These are phyloP conservation scores for Flaveria brownii DNA, from an alignment of 129 eudicot genomes.

Conservation along the genomic window DNA sequence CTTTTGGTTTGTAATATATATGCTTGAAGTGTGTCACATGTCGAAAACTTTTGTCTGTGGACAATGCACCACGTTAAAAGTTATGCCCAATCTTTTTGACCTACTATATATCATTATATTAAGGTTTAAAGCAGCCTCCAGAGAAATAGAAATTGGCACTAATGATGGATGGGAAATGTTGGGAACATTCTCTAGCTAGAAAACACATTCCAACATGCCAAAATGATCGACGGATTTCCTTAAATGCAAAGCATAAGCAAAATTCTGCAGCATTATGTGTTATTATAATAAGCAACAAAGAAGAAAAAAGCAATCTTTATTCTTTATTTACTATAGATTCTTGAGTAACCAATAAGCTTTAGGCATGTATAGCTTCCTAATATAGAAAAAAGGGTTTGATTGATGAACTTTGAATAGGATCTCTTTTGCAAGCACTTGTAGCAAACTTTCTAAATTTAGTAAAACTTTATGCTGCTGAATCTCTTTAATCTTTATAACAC, in stretches of 20 bases:
- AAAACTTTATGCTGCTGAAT: slow-evolving; percentile 36
- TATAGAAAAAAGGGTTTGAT: slow-evolving; percentile 23
- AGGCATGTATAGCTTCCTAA: slow-evolving; percentile 31
- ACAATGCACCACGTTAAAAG: slow-evolving; percentile 28
- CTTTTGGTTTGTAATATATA: background rate
- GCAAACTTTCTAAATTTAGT: slow-evolving; percentile 27
- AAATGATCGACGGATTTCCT: slow-evolving; percentile 11
- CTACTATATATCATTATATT: slow-evolving; percentile 26
- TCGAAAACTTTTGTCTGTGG: background rate
- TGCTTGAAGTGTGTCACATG: slow-evolving; percentile 9
- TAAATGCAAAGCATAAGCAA: slow-evolving; percentile 29
- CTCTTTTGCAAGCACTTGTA: slow-evolving; percentile 32
- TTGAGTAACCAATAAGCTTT: slow-evolving; percentile 40
- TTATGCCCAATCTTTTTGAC: slow-evolving; percentile 18
- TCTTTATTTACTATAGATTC: slow-evolving; percentile 28
- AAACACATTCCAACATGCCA: slow-evolving; percentile 17
- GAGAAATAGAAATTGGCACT: slow-evolving; percentile 35
- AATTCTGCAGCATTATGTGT: slow-evolving; percentile 10
- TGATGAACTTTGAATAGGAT: slow-evolving; percentile 30
- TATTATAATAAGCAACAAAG: slow-evolving; percentile 20
- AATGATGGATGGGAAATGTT: slow-evolving; percentile 34
- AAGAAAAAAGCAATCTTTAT: slow-evolving; percentile 32
- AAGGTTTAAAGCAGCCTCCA: slow-evolving; percentile 38
- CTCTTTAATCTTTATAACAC: slow-evolving; percentile 21
- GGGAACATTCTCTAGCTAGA: slow-evolving; percentile 33